Evolutionary conservation across 2,329 filamentous ascomycete species (phyloP), one percentile per base, ranked within the genome.

Genomic region (Xylariales sp.): DNA sequence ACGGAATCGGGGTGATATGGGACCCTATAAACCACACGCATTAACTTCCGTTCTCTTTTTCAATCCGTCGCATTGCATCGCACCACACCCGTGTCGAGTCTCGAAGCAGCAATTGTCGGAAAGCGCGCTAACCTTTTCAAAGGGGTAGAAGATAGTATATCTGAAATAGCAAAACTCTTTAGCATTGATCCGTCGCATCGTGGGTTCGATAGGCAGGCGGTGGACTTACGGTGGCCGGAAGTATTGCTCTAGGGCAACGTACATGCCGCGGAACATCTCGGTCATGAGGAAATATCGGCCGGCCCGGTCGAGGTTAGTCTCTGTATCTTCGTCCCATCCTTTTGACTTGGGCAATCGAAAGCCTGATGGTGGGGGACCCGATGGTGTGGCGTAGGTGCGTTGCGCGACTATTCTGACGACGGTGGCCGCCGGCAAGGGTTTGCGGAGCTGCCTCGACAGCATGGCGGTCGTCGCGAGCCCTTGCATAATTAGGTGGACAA

Each of bases 111-210:
- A 10, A 46, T 46, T 3, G 23, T n/a, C n/a, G 32, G 34, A 28
- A 12, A 5, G 10, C 14, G 39, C 45, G 77, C 77, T 58, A 82
- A 89, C 87, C 87, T 99, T 99, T 81, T 99, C 96, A 82, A 97
- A 99, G 50, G 96, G 96, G 80, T 99, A 99, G 86, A 90, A 97
- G 79, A 99, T 99, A 58, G 96, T 99, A 83, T 98, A 97, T 76
- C 94, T 97, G 76, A 34, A 5, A 62, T 57, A 71, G 67, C 69
- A 48, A 62, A 39, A 14, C n/a, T 16, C 8, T 60, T 75, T 52
- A 72, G 55, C 18, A 65, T 58, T 36, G 6, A 12, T 6, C 5
- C 46, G 36, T 57, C 30, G 16, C 18, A 41, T 39, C 43, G 14
- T 14, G 5, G 18, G 30, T 50, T 50, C 8, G 18, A 48, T 10